Evolutionary conservation across 2,329 filamentous ascomycete genomes (phyloP).

Genomic region (Elsinoe arachidis): DNA sequence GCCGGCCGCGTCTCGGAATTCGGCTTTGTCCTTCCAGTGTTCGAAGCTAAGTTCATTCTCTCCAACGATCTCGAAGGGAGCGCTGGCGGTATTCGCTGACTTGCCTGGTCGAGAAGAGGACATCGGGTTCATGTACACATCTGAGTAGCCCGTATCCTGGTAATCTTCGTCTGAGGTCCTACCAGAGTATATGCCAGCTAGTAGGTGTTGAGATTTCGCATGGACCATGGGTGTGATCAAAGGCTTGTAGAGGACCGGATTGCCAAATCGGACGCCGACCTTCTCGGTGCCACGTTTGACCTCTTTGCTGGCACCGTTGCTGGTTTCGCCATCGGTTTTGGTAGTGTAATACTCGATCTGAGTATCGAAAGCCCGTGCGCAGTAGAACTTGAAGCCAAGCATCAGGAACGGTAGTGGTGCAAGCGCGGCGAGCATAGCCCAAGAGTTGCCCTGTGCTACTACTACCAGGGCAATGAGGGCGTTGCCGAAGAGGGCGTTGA

Average conservation of each 20-base stretch:
- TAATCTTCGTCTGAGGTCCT: conserved; percentile 57
- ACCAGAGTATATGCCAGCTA: conserved; percentile 79
- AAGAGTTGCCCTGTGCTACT: conserved; percentile 52
- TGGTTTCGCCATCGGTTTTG: conserved; percentile 30
- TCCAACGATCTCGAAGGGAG: conserved; percentile 80
- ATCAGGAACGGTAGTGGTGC: conserved; percentile 68
- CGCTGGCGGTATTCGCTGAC: conserved; percentile 37
- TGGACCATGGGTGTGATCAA: conserved; percentile 94
- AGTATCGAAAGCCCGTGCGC: conserved; percentile 64
- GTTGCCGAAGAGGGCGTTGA: conserved; percentile 70
- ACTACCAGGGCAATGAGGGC: conserved; percentile 68
- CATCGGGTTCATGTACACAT: conserved; percentile 82
- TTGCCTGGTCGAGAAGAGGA: conserved; percentile 50
- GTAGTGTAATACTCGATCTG: conserved; percentile 74
- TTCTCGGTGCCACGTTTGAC: conserved; percentile 53
- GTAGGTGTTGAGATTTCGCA: conserved; percentile 75
- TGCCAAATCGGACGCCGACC: conserved; percentile 71
- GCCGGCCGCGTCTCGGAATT: conserved; percentile 82
- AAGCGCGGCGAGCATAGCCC: conserved; percentile 56
- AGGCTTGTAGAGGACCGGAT: conserved; percentile 81
- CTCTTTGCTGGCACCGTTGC: conserved; percentile 25
- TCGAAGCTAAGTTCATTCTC: conserved; percentile 82
- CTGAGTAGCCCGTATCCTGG: conserved; percentile 65
- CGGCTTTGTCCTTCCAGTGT: conserved; percentile 81
- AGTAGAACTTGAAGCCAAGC: conserved; percentile 79